Evolutionary conservation across 164 flowering plant species (phyloP), one percentile per base, ranked within the genome.

Genomic region (Sedum album): DNA sequence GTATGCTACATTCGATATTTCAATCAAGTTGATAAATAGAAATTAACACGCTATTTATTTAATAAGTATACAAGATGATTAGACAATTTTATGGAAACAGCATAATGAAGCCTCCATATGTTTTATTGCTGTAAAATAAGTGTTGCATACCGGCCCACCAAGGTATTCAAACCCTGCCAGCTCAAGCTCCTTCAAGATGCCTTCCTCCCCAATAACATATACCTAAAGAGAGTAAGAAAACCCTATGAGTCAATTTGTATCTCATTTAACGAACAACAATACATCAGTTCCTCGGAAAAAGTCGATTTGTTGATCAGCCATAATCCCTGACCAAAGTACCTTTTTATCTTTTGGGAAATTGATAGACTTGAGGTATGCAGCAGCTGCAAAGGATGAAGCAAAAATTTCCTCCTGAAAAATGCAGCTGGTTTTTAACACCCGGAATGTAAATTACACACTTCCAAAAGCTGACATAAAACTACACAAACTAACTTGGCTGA

Each of bases 371-470:
- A 92, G 76, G 76, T 92, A 95, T 21, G 97, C 97, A 73, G 97
- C 97, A 60, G 97, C 97, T 70, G 99, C 99, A 79, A 95, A 95
- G 55, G 99, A 95, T 66, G 99, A 95, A 18, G 99, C 96, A 78
- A 95, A 95, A 49, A 95, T 92, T 73, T 95, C 99, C 77, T 95
- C 99, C 97, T 94, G 82, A 74, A 81, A 10, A 68, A 66, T 60
- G 61, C 39, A 2, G 60, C 35, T 48, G 35, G 48, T 21, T 36
- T 61, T 76, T 60, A 5, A 5, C 31, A 44, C 48, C 48, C 48
- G 15, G 5, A 44, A 14, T 41, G 14, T 46, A 51, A 55, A 55
- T 25, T 26, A 55, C 31, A 55, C 31, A 31, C 61, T 55, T 55
- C 17, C 23, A 4, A 26, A 55, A 55, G 61, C 4, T 53, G n/a